These are phyloP conservation scores for Erysimum cheiranthoides DNA, from an alignment of 345 rosid species.

Conservation along the genomic window DNA sequence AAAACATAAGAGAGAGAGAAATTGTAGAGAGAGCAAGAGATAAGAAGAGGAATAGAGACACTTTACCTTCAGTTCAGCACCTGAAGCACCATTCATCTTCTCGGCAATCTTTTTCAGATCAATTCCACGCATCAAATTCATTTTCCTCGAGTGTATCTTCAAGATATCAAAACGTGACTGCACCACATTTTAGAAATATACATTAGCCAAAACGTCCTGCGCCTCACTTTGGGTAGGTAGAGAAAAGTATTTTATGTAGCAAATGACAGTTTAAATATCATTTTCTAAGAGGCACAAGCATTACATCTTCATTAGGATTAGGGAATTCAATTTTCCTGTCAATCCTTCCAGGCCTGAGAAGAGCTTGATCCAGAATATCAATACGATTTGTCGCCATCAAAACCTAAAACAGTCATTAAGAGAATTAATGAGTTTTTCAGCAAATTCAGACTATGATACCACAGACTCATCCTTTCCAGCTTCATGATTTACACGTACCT, in stretches of 20 bases:
- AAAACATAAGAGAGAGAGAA: neutral
- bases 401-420: constrained; percentile 59
- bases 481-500: constrained; percentile 53
- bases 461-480: neutral
- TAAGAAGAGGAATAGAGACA: neutral
- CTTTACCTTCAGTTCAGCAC: constrained; percentile 97
- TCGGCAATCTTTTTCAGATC: constrained; percentile 98
- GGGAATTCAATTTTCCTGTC: constrained; percentile 99
- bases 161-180: constrained; percentile 95
- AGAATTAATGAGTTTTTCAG: neutral
- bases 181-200: constrained; percentile 36
- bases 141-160: constrained; percentile 94
- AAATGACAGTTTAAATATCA: neutral
- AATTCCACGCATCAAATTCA: constrained; percentile 99
- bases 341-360: constrained; percentile 96
- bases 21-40: constrained; percentile 3
- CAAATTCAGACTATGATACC: neutral
- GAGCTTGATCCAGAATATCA: constrained; percentile 97
- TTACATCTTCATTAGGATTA: constrained; percentile 94
- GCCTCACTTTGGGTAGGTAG: neutral
- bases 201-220: neutral
- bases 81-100: constrained; percentile 99
- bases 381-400: constrained; percentile 99
- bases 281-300: neutral
- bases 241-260: neutral